A percentile compares a stretch with the other conserved stretches of the same genome.
Evolutionary conservation across 192 early-diverging fungal species (phyloP).

Genomic region (Backusella tuberculispora): DNA sequence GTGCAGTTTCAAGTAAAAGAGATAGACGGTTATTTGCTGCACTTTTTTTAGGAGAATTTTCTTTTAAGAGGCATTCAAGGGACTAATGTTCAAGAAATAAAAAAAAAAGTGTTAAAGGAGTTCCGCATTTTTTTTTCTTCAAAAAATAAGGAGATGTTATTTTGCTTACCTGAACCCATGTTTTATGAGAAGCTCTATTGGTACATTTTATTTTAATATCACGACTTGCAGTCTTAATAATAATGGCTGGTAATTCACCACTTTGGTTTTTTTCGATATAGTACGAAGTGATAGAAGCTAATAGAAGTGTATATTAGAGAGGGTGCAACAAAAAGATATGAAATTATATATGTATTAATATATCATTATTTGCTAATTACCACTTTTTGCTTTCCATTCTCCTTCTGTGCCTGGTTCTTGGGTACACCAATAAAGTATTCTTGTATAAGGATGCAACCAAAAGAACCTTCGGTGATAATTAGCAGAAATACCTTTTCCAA

Average conservation of each 20-base stretch:
- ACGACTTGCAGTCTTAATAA: conserved; percentile 65
- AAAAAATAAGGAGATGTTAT: background rate
- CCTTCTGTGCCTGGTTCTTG: conserved; percentile 58
- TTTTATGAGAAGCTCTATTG: conserved; percentile 65
- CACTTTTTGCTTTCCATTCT: conserved; percentile 52
- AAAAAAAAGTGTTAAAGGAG: background rate
- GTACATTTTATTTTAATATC: conserved; percentile 73
- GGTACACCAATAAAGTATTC: conserved; percentile 76
- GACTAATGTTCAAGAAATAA: background rate
- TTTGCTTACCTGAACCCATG: conserved; percentile 66
- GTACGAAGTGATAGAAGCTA: conserved; percentile 30
- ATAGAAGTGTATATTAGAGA: background rate
- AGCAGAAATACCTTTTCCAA: conserved; percentile 53
- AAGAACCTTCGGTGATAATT: conserved; percentile 73
- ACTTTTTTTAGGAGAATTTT: background rate
- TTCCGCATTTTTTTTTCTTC: background rate
- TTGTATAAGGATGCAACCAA: conserved; percentile 85
- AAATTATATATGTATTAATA: background rate
- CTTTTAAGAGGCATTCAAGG: conserved; percentile 6
- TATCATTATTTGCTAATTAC: conserved; percentile 36
- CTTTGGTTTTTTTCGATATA: conserved; percentile 44
- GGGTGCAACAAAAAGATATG: background rate
- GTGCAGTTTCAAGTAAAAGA: conserved; percentile 11
- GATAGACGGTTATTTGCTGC: conserved; percentile 5
- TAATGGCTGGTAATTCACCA: conserved; percentile 55